Percentiles rank a stretch among this genome's conserved stretches.
phyloP scores from a whole-genome alignment of 108 stramenopile genomes.

The Ochromonas danica region DNA sequence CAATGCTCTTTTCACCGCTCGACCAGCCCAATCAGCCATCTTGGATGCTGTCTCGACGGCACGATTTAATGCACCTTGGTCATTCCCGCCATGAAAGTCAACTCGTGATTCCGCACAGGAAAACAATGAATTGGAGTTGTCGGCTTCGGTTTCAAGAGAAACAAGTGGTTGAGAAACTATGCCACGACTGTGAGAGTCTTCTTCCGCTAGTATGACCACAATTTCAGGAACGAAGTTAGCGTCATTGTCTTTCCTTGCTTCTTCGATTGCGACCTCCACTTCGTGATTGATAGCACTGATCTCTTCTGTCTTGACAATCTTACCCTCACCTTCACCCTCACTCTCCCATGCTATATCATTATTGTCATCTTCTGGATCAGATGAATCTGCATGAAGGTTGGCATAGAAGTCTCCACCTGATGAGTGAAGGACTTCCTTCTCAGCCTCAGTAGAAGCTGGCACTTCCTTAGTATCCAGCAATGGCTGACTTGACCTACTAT shows the following conservation, averaged over 20 bases:
- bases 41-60: conserved; percentile 42
- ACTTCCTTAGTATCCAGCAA: no score
- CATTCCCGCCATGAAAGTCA: no score
- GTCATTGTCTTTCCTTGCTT: conserved; percentile 48
- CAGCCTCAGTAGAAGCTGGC: no score
- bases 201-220: no score
- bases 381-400: background rate
- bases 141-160: no score
- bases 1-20: conserved; percentile 42
- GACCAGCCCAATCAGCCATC: conserved; percentile 51
- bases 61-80: background rate
- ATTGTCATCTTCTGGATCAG: background rate
- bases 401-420: background rate
- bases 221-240: no score
- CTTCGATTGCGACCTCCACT: background rate
- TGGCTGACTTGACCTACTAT: no score
- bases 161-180: no score
- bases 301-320: background rate
- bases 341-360: conserved; percentile 27
- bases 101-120: no score
- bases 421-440: background rate
- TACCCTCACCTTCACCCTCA: conserved; percentile 36
- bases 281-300: background rate
- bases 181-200: no score
- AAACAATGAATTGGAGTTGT: no score